Percentiles rank a stretch among this genome's conserved stretches.
Evolutionary conservation across 2,329 filamentous ascomycete genomes (phyloP).

Genomic region (Aspergillus ruber): DNA sequence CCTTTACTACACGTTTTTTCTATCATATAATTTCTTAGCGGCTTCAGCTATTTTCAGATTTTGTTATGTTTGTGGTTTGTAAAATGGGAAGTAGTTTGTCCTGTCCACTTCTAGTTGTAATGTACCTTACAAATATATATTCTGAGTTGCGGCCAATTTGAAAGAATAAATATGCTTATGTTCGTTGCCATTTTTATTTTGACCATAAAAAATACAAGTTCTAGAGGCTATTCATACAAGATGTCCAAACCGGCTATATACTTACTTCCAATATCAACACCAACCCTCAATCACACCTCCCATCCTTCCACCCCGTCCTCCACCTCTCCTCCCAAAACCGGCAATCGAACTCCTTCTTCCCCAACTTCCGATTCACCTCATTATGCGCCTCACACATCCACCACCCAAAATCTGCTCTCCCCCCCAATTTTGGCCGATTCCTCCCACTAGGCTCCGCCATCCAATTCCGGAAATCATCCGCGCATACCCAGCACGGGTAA

Average conservation of each 20-base stretch:
- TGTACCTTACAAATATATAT: not conserved
- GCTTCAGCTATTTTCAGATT: slow-evolving; percentile 20
- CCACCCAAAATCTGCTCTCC: slow-evolving; percentile 41
- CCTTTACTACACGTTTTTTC: slow-evolving; percentile 25
- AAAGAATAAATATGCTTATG: not conserved
- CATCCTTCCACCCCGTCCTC: slow-evolving; percentile 76
- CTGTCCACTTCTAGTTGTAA: not conserved
- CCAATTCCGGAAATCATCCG: slow-evolving; percentile 81
- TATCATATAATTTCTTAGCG: slow-evolving; percentile 32
- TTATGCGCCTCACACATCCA: slow-evolving; percentile 50
- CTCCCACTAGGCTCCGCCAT: slow-evolving; percentile 53
- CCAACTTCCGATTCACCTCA: slow-evolving; percentile 62
- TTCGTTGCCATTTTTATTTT: too few relatives aligned
- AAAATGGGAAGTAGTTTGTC: not conserved
- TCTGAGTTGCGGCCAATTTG: not conserved
- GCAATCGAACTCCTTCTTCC: slow-evolving; percentile 89
- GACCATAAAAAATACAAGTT: too few relatives aligned
- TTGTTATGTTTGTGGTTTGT: slow-evolving; percentile 12
- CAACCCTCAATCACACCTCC: slow-evolving; percentile 53
- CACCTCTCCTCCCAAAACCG: slow-evolving; percentile 86
- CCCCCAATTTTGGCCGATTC: slow-evolving; percentile 58
- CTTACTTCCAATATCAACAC: not conserved
- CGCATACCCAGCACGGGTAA: slow-evolving; percentile 95
- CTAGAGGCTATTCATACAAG: not conserved
- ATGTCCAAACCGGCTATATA: slow-evolving; percentile 1